Base-by-base conservation (phyloP, 2,329 filamentous ascomycete species). In the Cytospora chrysosperma region DNA sequence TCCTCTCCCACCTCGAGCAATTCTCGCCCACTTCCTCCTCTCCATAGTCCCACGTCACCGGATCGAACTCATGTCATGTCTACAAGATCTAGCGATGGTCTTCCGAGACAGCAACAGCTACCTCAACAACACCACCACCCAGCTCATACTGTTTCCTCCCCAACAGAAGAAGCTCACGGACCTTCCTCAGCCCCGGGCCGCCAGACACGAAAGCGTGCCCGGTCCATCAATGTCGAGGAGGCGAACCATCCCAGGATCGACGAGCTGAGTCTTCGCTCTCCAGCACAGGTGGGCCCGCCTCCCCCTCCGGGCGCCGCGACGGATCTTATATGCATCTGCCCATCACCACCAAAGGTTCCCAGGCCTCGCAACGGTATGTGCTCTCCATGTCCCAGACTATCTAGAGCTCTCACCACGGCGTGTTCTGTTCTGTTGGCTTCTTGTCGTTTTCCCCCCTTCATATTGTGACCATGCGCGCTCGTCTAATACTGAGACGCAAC, bases 291-390 rank as follows among this genome's bases (percentile, higher is more conserved):
- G 53, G 58, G 32, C 51, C 55, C 51, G 43, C 61, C 61, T 64
- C 67, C 49, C 60, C 63, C 53, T 53, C 60, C 62, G 57, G 69
- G 59, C 51, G 69, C 67, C n/a, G 65, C 71, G 37, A 71, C 75
- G 59, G 81, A 83, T 54, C 71, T 79, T 54, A 81, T 85, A 37
- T 87, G 84, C 72, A 76, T 86, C 66, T 87, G 84, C 69, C 79
- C 82, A 15, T 82, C 82, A 52, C 78, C 80, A 21, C 83, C 83
- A 5, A 86, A 85, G 70, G 81, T 86, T 54, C 84, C 84, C 3
- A 77, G 84, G 62, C 84, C 84, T 61, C 77, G 84, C 54, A 87
- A 87, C 70, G 83, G 84, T 87, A 75, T 76, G 83, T 77, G 51
- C 63, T 59, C 37, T 65, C 61, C 40, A 59, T 59, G 52, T 66